phyloP scores from a whole-genome alignment of 2,329 filamentous ascomycete genomes.

The Phaeoacremonium minimum region DNA sequence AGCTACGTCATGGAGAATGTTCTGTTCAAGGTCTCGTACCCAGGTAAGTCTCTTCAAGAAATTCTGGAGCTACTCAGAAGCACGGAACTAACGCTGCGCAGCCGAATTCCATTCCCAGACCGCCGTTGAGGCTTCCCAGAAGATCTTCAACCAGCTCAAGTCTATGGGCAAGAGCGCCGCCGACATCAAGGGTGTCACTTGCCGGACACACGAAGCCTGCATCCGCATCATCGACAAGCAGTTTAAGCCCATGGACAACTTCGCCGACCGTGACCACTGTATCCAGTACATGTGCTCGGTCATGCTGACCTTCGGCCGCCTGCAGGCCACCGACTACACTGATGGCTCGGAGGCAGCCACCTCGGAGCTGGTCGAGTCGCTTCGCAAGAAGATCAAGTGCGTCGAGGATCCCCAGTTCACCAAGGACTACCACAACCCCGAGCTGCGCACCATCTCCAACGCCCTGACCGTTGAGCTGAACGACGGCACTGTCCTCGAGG shows the following conservation, averaged over 20 bases:
- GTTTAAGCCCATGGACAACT: constrained; percentile 99
- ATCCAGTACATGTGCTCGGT: constrained; percentile 98
- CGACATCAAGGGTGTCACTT: constrained; percentile 89
- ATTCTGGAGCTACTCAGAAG: too few relatives aligned
- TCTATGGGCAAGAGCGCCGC: constrained; percentile 83
- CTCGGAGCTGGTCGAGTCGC: constrained; percentile 81
- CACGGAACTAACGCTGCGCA: too few relatives aligned
- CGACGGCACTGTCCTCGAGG: constrained; percentile 86
- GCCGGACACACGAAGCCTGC: constrained; percentile 97
- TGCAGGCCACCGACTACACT: constrained; percentile 89
- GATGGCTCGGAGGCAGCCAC: constrained; percentile 91
- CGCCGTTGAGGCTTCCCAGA: constrained; percentile 89
- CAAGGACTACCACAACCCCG: constrained; percentile 89
- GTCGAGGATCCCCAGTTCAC: constrained; percentile 96
- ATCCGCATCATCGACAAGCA: constrained; percentile 99
- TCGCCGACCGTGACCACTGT: constrained; percentile 98
- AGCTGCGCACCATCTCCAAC: constrained; percentile 94
- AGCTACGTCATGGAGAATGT: constrained; percentile 99
- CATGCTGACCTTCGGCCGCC: constrained; percentile 93
- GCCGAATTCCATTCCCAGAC: constrained; percentile 99
- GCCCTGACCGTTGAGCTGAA: constrained; percentile 92
- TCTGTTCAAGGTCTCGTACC: constrained; percentile 99
- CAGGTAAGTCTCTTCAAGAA: too few relatives aligned
- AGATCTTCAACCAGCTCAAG: constrained; percentile 79
- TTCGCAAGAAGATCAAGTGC: constrained; percentile 90